Conservation (phyloP, 495 filamentous ascomycete species). For the Penicillium coffeae region DNA sequence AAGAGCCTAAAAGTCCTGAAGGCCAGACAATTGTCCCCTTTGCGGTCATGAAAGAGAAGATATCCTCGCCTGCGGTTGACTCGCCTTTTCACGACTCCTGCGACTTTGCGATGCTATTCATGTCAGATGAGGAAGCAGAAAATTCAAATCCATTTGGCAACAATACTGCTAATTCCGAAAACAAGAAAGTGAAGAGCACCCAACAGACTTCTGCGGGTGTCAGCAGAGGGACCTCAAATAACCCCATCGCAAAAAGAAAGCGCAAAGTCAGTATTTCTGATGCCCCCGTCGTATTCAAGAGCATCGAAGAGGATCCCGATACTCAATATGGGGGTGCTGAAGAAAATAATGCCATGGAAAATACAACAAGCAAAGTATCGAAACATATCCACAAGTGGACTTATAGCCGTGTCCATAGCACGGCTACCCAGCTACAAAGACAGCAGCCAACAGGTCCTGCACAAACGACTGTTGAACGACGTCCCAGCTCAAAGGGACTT, state of each 20-base stretch:
- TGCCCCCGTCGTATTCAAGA: neutral
- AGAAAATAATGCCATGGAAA: neutral
- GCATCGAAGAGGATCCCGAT: neutral
- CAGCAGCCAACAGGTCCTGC: neutral
- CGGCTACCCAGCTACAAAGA: slow-evolving; percentile 6
- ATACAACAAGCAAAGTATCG: slow-evolving; percentile 7
- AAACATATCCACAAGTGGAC: slow-evolving; percentile 23
- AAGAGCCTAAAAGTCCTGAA: neutral
- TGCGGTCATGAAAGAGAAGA: slow-evolving; percentile 3
- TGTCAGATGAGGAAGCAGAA: slow-evolving; percentile 15
- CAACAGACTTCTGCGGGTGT: neutral
- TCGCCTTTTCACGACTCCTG: slow-evolving; percentile 19
- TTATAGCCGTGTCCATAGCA: slow-evolving; percentile 21
- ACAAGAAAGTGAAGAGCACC: neutral
- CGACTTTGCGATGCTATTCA: slow-evolving; percentile 33
- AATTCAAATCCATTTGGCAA: slow-evolving; percentile 2
- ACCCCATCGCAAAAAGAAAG: neutral
- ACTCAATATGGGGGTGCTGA: neutral
- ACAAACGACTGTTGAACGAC: slow-evolving; percentile 4
- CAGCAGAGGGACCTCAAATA: neutral
- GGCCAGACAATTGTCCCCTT: slow-evolving; percentile 11
- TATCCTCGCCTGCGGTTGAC: neutral
- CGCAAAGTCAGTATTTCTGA: slow-evolving; percentile 1
- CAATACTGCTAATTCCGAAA: neutral
- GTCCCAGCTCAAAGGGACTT: slow-evolving; percentile 17